Percentiles rank a stretch among this genome's conserved stretches.
phyloP scores from a whole-genome alignment of 768 basidiomycete species.

The Boletus tylopilopsis region DNA sequence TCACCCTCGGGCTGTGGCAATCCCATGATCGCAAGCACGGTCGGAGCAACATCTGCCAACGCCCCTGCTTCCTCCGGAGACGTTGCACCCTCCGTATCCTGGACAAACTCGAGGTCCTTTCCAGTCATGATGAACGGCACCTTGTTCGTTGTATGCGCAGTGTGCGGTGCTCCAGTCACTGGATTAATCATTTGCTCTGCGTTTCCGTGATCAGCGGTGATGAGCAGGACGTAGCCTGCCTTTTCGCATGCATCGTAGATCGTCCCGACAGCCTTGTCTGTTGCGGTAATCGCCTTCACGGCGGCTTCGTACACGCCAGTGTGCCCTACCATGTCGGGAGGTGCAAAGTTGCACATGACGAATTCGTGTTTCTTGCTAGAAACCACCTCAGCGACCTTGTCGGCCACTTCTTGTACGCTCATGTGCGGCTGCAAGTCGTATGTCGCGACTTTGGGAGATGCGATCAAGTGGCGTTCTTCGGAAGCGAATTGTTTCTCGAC shows the following conservation, averaged over 20 bases:
- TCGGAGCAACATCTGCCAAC: conserved; percentile 88
- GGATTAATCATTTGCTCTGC: conserved; percentile 91
- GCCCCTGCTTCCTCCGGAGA: conserved; percentile 63
- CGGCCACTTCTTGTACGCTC: conserved; percentile 84
- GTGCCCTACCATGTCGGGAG: conserved; percentile 97
- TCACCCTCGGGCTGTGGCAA: conserved; percentile 66
- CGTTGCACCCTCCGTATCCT: conserved; percentile 46
- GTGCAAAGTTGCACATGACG: conserved; percentile 97
- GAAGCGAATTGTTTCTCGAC: conserved; percentile 85
- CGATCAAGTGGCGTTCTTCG: conserved; percentile 85
- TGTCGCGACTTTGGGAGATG: conserved; percentile 91
- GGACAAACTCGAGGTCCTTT: conserved; percentile 49
- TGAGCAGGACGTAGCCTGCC: conserved; percentile 79
- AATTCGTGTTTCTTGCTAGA: conserved; percentile 71
- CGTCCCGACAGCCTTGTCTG: conserved; percentile 85
- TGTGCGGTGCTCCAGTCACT: conserved; percentile 83
- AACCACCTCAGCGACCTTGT: conserved; percentile 88
- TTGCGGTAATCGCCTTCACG: conserved; percentile 81
- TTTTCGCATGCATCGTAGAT: conserved; percentile 82
- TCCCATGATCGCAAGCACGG: conserved; percentile 75
- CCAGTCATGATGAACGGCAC: conserved; percentile 91
- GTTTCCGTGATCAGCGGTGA: conserved; percentile 95
- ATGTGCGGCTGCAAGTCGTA: conserved; percentile 91
- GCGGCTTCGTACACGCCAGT: conserved; percentile 92
- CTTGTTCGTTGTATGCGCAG: conserved; percentile 83